A percentile compares a stretch with the other conserved stretches of the same genome.
These are phyloP conservation scores for Suhomyces choctaworum DNA, from an alignment of 1,139 yeast species.

Conservation along the genomic window DNA sequence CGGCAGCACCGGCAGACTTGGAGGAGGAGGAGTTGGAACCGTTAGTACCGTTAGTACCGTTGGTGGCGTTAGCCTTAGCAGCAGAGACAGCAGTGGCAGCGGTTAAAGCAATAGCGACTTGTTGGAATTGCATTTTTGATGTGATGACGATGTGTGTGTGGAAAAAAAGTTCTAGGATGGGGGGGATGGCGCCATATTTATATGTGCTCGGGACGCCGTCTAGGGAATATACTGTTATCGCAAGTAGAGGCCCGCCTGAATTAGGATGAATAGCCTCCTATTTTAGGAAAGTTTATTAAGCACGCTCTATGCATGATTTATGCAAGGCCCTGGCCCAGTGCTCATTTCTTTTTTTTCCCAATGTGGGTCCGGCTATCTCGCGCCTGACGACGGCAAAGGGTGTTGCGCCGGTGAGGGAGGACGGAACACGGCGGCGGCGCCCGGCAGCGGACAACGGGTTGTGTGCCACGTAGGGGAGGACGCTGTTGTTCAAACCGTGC, in stretches of 20 bases:
- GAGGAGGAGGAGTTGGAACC: slow-evolving; percentile 23
- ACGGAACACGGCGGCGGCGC: no score
- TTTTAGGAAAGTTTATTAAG: slow-evolving; percentile 14
- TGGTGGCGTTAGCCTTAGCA: slow-evolving; percentile 41
- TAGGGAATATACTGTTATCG: slow-evolving; percentile 9
- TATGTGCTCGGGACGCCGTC: slow-evolving; percentile 11
- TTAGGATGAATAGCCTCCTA: slow-evolving; percentile 12
- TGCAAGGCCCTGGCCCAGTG: slow-evolving; percentile 7
- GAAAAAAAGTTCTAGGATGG: no score
- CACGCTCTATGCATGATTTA: slow-evolving; percentile 9
- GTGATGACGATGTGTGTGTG: slow-evolving; percentile 7
- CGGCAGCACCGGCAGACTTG: slow-evolving; percentile 21
- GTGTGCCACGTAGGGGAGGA: no score
- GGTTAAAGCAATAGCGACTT: slow-evolving; percentile 44
- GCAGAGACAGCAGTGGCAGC: slow-evolving; percentile 46
- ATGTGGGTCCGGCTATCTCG: neutral
- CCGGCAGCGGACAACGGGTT: no score
- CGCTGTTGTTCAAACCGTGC: no score
- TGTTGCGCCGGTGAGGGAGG: no score
- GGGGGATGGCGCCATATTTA: slow-evolving; percentile 12
- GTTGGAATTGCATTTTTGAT: slow-evolving; percentile 45
- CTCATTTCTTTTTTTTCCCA: slow-evolving; percentile 7
- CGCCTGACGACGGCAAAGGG: no score
- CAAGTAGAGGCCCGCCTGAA: slow-evolving; percentile 12
- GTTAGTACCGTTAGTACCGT: slow-evolving; percentile 31